Conservation (phyloP, 2,329 filamentous ascomycete genomes). For the Cytospora piceae region DNA sequence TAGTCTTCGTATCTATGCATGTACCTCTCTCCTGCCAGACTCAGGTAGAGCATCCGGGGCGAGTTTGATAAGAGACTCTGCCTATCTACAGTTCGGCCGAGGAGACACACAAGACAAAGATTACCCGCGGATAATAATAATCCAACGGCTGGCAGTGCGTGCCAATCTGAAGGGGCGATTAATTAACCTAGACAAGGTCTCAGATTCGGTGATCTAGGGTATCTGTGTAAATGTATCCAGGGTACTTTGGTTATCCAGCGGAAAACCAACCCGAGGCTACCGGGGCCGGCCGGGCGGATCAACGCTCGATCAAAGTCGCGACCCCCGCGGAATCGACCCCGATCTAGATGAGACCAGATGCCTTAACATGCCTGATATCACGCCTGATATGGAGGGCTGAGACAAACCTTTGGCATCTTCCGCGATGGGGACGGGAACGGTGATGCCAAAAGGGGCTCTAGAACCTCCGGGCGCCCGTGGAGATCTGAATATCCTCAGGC, state of each 20-base stretch:
- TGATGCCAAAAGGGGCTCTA: neutral
- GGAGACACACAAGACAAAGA: neutral
- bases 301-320: neutral
- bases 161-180: neutral
- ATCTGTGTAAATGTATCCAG: no score
- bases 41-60: neutral
- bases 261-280: conserved; percentile 5
- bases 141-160: neutral
- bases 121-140: neutral
- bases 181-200: neutral
- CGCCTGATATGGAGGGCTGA: neutral
- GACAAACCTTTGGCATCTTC: neutral
- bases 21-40: neutral
- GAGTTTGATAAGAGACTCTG: neutral
- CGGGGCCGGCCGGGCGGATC: conserved; percentile 3
- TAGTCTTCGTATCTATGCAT: neutral
- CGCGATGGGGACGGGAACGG: neutral
- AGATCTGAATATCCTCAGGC: neutral
- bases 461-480: neutral
- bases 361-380: neutral
- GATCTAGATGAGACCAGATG: conserved; percentile 23
- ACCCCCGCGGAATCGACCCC: conserved; percentile 24
- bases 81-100: neutral
- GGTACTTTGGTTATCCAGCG: neutral
- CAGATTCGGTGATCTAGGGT: neutral